Conservation (phyloP, 305 asterid genomes). For the Striga hermonthica region DNA sequence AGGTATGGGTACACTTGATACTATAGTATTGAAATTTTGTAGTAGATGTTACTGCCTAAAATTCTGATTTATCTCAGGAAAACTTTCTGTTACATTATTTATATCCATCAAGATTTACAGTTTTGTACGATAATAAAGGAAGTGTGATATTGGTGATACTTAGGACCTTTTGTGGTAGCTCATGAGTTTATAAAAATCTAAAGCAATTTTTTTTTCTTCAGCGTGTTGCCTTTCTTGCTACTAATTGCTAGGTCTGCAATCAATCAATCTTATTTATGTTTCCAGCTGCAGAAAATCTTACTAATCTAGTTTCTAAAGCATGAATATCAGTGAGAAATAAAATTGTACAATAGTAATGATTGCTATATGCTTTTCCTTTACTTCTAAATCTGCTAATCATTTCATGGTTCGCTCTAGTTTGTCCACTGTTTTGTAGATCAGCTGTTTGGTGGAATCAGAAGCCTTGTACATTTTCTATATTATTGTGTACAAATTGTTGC, state of each 20-base stretch:
- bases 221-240: slow-evolving; percentile 10
- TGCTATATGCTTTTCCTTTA: background rate
- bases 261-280: background rate
- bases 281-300: slow-evolving; percentile 11
- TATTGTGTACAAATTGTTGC: slow-evolving; percentile 16
- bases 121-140: slow-evolving; percentile 16
- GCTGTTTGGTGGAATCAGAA: background rate
- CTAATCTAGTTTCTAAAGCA: background rate
- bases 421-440: background rate
- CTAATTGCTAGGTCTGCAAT: slow-evolving; percentile 9
- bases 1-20: background rate
- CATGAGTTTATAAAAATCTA: background rate
- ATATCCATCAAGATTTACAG: slow-evolving; percentile 1
- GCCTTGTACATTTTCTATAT: slow-evolving; percentile 5
- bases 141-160: slow-evolving; percentile 20
- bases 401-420: slow-evolving; percentile 2
- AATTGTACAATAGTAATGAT: no score
- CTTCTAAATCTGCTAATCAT: slow-evolving; percentile 10
- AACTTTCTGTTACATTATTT: slow-evolving; percentile 21
- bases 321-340: slow-evolving; percentile 9
- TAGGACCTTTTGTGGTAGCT: background rate
- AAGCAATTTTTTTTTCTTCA: background rate
- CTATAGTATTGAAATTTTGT: background rate
- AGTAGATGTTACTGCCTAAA: background rate
- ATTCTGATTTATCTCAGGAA: slow-evolving; percentile 4